Evolutionary conservation across 1,284 basidiomycete species (phyloP), one percentile per base, ranked within the genome.

Genomic region (Trametes sp.): DNA sequence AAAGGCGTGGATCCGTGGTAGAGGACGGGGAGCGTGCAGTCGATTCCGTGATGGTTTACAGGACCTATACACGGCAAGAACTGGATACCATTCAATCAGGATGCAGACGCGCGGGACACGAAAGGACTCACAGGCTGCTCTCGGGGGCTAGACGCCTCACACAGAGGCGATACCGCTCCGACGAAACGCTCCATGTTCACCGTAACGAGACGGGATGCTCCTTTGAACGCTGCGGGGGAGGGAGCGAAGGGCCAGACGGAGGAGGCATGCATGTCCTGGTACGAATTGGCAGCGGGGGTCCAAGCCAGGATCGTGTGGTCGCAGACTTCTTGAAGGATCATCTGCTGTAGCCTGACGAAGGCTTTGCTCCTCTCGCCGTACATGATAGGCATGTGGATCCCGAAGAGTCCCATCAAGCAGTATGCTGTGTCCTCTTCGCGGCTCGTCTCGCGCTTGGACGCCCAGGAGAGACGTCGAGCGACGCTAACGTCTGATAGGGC

Each of bases 391-490:
- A 57, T 50, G 46, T 50, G 35, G 8, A 57, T 50, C 13, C 9
- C 16, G 56, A 50, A 57, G 26, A 57, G 35, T 7, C 46, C 46
- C 46, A 57, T 49, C 13, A 57, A n/a, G 23, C 24, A 49, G 46
- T 57, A 57, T 2, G 55, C 55, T 33, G 23, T 3, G 26, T 57
- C 56, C 35, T 50, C 56, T 7, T 31, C 35, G 8, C 48, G 36
- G 1, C 26, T 14, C 9, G 46, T 13, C 44, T 26, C 33, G 11
- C 31, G 21, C 19, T 35, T 23, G 4, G 48, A 16, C 2, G 35
- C 56, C 56, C 56, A 57, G 24, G 56, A 49, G n/a, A 57, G 23
- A 14, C 56, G 35, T 4, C 38, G 35, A 7, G 46, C 56, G 36
- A 57, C 56, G 49, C 48, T 50, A 21, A 57, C 26, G 5, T 42